These are phyloP conservation scores for Fusarium hainanense DNA, from an alignment of 2,329 filamentous ascomycete genomes.

Conservation along the genomic window DNA sequence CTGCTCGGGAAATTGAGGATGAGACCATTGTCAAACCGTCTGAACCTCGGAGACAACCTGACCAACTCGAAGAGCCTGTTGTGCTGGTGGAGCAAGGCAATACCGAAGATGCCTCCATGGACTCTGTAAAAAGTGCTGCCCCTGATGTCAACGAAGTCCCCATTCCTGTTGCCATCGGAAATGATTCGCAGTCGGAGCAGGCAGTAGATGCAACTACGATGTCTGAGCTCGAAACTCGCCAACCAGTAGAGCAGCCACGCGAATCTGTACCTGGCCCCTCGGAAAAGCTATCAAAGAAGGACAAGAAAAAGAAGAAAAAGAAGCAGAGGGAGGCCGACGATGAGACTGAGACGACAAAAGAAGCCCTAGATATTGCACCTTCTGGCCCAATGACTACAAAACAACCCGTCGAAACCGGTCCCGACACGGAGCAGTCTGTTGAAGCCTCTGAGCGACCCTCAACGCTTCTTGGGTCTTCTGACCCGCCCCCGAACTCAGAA, in stretches of 20 bases:
- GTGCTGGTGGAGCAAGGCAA: not conserved
- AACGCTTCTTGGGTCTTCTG: not conserved
- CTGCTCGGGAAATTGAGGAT: not conserved
- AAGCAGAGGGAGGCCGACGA: constrained; percentile 33
- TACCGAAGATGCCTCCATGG: not conserved
- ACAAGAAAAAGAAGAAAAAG: constrained; percentile 51
- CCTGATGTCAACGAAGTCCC: not conserved
- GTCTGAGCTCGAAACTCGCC: not conserved
- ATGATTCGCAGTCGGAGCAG: not conserved
- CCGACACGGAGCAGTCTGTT: not conserved
- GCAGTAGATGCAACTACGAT: not conserved
- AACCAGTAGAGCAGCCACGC: not conserved
- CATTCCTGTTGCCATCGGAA: not conserved
- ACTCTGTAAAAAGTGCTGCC: not conserved
- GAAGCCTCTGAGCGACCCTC: not conserved
- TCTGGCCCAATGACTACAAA: not conserved
- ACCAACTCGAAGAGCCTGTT: not conserved
- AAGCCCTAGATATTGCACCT: not conserved
- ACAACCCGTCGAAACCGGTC: not conserved
- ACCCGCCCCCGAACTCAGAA: not conserved
- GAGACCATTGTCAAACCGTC: not conserved
- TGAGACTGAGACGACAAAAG: not conserved
- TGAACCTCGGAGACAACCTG: not conserved
- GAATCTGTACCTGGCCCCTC: not conserved
- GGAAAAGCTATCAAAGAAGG: constrained; percentile 41